Evolutionary conservation across 1,139 yeast species (phyloP), one percentile per base, ranked within the genome.

Genomic region (Pneumocystis jirovecii): DNA sequence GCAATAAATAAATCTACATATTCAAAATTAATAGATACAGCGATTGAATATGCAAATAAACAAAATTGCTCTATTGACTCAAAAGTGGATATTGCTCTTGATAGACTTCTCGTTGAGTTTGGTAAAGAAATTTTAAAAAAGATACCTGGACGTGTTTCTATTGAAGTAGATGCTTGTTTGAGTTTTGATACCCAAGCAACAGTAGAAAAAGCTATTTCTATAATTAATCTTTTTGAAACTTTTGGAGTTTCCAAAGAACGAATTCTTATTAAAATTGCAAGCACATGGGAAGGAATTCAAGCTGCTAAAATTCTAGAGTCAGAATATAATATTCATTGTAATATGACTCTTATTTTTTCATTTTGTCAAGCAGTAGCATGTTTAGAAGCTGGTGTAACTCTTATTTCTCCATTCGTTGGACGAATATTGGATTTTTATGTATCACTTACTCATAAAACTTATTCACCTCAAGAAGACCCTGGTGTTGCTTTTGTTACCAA

Each of bases 251-350:
- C 79, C 70, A 89, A 88, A 82, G 96, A 91, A 70, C 84, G 97
- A 78, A 84, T 93, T 69, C 83, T 93, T 76, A 95, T 93, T 80
- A 93, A 93, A 85, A 84, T 95, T 73, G 98, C 98, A 69, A 87
- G 97, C 70, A 93, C 98, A 71, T 93, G 95, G 89, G 98, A 93
- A 81, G 98, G 98, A 83, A 93, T 93, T 77, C 96, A 89, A 80
- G 98, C 98, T 73, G 98, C 99, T 68, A 85, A 86, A 77, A 96
- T 88, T 78, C 84, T 95, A 77, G 98, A 95, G 82, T 78, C 85
- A 71, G 85, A 93, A 79, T 83, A 93, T 81, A 90, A 85, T 66
- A 84, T 93, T 74, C 98, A 93, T 86, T 85, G 89, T 81, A 93
- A 93, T 85, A 83, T 93, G 83, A 95, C 98, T 68, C 82, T 93